Percentiles rank a stretch among this genome's conserved stretches.
Conservation (phyloP, 163 green algal species). For the Trebouxia gelatinosa region DNA sequence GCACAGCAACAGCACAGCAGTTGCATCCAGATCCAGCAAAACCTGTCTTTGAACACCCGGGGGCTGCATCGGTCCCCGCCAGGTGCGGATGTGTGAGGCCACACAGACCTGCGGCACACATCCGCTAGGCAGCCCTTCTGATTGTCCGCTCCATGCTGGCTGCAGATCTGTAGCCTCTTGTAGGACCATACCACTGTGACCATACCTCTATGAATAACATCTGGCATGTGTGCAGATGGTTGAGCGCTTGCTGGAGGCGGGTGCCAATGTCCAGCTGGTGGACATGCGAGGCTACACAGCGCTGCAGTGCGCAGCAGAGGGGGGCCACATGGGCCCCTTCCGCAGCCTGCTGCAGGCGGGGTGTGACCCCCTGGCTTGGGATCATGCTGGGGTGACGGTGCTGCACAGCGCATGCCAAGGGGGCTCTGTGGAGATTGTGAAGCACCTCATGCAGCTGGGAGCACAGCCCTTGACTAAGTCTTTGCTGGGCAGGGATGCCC, state of each 20-base stretch:
- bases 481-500: conserved; percentile 26
- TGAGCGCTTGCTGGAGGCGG: conserved; percentile 44
- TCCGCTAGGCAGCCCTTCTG: too few species aligned
- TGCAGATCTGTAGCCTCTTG: too few species aligned
- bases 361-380: conserved; percentile 29
- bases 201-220: too few species aligned
- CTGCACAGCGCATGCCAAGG: conserved; percentile 41
- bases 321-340: conserved; percentile 46
- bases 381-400: conserved; percentile 34
- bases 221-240: conserved; percentile 30
- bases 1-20: too few species aligned
- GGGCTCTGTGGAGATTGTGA: conserved; percentile 38
- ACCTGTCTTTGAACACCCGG: too few species aligned
- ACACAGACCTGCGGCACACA: too few species aligned
- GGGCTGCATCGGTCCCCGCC: too few species aligned
- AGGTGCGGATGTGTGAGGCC: too few species aligned
- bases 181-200: too few species aligned
- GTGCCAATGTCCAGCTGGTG: conserved; percentile 32
- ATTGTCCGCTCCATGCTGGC: too few species aligned
- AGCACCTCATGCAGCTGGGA: conserved; percentile 32
- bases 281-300: conserved; percentile 41
- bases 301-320: conserved; percentile 61
- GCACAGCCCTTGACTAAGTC: conserved; percentile 25
- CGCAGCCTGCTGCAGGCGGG: conserved; percentile 32
- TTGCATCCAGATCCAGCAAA: too few species aligned